Base-by-base conservation (phyloP, 2,329 filamentous ascomycete species). In the Aspergillus sp. region DNA sequence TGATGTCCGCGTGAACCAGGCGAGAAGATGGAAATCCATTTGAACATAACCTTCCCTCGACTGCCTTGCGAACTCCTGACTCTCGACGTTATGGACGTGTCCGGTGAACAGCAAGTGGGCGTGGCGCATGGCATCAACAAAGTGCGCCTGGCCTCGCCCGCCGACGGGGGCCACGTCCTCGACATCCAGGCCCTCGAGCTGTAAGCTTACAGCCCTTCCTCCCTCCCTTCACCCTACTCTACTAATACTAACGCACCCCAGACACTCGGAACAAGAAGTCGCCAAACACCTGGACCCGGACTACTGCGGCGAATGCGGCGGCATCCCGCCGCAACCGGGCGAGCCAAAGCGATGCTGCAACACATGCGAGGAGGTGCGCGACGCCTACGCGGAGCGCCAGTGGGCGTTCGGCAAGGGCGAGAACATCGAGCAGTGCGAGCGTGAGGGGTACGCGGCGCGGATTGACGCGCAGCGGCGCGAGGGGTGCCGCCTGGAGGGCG, bases 81-180 rank as follows among this genome's bases (percentile, higher is more conserved):
- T 11, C 86, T 99, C 64, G 94, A 99, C 71, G 93, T 99, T 51
- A 99, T 99, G 94, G 94, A 99, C 75, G 93, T 97, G 22, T 96
- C 91, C 19, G 94, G 94, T 58, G 94, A 99, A 74, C 88, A 96
- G 68, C 94, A 99, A 73, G 89, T 92, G 63, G 94, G 93, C 48
- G 89, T 99, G 53, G 86, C 90, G 71, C 91, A 96, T 68, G 94
- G 94, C 43, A 84, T 99, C 57, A 89, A 85, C 75, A 97, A 96
- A 77, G 88, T 96, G 56, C 86, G 94, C 56, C 81, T 99, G 56
- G 79, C 82, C 57, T 79, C 91, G 20, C 79, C 80, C 61, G 77
- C 77, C 41, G 86, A 96, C 63, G 93, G 93, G 38, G 89, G 92
- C 56, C 79, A 77, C 52, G 86, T 86, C 58, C 88, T 95, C 63